Conservation (phyloP, 306 rosid species). For the Arachis hypogaea region DNA sequence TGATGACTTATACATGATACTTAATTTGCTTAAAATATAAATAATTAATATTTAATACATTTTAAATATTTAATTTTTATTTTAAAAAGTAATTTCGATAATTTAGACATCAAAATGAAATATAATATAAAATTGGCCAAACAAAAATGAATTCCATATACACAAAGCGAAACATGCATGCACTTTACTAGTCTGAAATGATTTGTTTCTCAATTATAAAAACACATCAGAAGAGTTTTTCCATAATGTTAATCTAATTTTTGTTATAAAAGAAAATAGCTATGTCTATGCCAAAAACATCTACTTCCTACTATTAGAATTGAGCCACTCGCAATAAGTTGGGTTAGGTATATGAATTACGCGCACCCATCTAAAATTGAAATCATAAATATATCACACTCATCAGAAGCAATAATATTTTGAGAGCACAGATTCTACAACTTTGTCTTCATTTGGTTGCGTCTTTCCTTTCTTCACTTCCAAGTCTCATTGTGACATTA, state of each 20-base stretch:
- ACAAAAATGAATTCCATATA: too few relatives aligned
- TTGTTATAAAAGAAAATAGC: too few relatives aligned
- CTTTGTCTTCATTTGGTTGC: slow-evolving; percentile 23
- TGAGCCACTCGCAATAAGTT: slow-evolving; percentile 13
- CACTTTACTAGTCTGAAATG: too few relatives aligned
- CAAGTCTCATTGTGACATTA: slow-evolving; percentile 28
- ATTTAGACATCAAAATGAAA: too few relatives aligned
- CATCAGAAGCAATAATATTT: slow-evolving; percentile 13
- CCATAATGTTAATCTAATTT: background rate
- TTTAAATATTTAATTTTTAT: too few relatives aligned
- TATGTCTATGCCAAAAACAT: background rate
- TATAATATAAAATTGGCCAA: too few relatives aligned
- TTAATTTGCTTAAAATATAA: too few relatives aligned
- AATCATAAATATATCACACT: slow-evolving; percentile 24
- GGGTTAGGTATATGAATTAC: slow-evolving; percentile 46
- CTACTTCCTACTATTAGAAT: background rate
- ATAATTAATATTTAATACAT: too few relatives aligned
- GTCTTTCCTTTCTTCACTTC: slow-evolving; percentile 45
- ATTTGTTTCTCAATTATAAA: background rate
- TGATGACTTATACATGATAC: too few relatives aligned
- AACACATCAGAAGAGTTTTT: background rate
- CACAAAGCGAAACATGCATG: too few relatives aligned
- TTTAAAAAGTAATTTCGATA: too few relatives aligned
- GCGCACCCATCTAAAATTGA: background rate
- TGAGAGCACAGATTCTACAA: background rate